phyloP scores from a whole-genome alignment of 495 filamentous ascomycete species.

The Cercophora samala region DNA sequence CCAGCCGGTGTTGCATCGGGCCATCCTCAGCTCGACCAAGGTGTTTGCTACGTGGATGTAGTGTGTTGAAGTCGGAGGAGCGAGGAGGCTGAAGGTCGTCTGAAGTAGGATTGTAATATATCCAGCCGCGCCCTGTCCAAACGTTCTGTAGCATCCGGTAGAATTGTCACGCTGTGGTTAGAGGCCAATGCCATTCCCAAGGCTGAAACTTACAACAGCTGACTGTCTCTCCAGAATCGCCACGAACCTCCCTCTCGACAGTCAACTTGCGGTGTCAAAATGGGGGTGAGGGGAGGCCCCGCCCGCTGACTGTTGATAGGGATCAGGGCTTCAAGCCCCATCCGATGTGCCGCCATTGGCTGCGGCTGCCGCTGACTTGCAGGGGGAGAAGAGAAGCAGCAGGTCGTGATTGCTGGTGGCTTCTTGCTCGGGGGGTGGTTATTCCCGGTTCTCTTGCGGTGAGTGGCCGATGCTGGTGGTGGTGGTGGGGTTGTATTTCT shows the following conservation, averaged over 20 bases:
- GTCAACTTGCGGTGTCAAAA: slow-evolving; percentile 8
- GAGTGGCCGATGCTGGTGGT: neutral
- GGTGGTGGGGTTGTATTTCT: slow-evolving; percentile 1
- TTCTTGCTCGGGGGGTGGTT: slow-evolving; percentile 14
- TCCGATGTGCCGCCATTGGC: slow-evolving; percentile 27
- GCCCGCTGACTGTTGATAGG: slow-evolving; percentile 16
- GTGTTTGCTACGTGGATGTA: neutral
- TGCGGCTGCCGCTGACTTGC: slow-evolving; percentile 7
- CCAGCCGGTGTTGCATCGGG: slow-evolving; percentile 10
- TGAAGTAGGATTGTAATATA: neutral
- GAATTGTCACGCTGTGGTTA: slow-evolving; percentile 4
- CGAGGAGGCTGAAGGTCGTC: neutral
- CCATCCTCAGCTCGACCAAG: neutral
- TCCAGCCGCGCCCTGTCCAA: neutral
- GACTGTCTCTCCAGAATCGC: neutral
- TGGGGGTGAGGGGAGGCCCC: slow-evolving; percentile 4
- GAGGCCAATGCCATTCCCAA: neutral
- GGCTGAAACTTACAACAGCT: neutral
- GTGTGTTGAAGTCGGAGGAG: neutral
- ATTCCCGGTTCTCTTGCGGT: slow-evolving; percentile 12
- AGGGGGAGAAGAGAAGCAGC: slow-evolving; percentile 15
- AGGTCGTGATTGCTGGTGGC: slow-evolving; percentile 6
- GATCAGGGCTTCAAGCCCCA: slow-evolving; percentile 20
- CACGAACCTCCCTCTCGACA: slow-evolving; percentile 6
- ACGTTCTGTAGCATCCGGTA: slow-evolving; percentile 9